Percentiles rank a stretch among this genome's conserved stretches.
phyloP scores from a whole-genome alignment of 2,329 filamentous ascomycete genomes.

The Hypoxylon sp. region DNA sequence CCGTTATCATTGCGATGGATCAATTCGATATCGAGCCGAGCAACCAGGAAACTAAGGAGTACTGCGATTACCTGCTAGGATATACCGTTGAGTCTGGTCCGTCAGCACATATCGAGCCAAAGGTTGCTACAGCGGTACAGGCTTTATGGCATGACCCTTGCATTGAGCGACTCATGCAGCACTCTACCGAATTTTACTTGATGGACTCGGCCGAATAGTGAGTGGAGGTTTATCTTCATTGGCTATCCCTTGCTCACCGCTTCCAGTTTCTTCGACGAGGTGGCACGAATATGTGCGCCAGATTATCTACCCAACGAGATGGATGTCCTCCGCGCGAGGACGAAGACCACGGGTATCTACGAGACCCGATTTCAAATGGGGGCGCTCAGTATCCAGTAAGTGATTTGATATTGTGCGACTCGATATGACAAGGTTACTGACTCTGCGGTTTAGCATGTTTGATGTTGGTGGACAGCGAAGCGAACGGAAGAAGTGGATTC shows the following conservation, averaged over 20 bases:
- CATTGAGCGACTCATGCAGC: slow-evolving; percentile 86
- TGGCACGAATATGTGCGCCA: slow-evolving; percentile 82
- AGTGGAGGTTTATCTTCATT: slow-evolving; percentile 25
- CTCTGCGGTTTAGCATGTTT: slow-evolving; percentile 82
- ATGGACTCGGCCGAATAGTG: slow-evolving; percentile 99
- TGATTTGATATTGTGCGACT: not conserved
- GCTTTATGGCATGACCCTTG: slow-evolving; percentile 92
- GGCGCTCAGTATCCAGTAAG: slow-evolving; percentile 97
- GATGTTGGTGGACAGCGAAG: slow-evolving; percentile 97
- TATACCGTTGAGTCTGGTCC: slow-evolving; percentile 94
- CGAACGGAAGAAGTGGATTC: slow-evolving; percentile 99
- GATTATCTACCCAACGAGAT: slow-evolving; percentile 95
- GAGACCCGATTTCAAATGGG: slow-evolving; percentile 99
- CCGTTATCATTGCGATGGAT: slow-evolving; percentile 90
- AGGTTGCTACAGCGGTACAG: slow-evolving; percentile 85
- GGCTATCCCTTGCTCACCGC: slow-evolving; percentile 44
- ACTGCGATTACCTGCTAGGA: slow-evolving; percentile 84
- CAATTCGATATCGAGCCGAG: slow-evolving; percentile 90
- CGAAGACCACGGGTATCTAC: slow-evolving; percentile 99
- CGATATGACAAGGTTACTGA: slow-evolving; percentile 46
- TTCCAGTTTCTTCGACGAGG: slow-evolving; percentile 93
- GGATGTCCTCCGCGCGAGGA: slow-evolving; percentile 94
- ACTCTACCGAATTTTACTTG: slow-evolving; percentile 97
- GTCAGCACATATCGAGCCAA: slow-evolving; percentile 84
- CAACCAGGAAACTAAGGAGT: slow-evolving; percentile 78